Evolutionary conservation across 2,329 filamentous ascomycete species (phyloP).

Genomic region (Lasiodiplodia citricola): DNA sequence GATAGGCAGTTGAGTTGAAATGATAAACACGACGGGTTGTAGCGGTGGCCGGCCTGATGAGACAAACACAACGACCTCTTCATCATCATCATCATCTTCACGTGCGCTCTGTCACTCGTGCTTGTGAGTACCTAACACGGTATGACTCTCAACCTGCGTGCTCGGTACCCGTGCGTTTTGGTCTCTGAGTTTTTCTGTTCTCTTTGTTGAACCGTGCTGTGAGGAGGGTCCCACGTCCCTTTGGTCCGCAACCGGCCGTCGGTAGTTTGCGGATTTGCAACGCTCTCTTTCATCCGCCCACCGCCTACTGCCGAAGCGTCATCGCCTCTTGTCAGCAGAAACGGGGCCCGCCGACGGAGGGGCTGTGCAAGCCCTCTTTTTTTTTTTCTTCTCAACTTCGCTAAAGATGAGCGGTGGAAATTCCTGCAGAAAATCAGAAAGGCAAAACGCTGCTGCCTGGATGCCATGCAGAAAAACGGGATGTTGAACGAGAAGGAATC

Average conservation of each 20-base stretch:
- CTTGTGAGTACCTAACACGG: neutral
- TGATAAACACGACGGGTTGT: conserved; percentile 22
- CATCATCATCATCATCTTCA: neutral
- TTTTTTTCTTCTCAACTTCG: neutral
- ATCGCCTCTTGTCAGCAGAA: neutral
- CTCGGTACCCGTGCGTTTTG: neutral
- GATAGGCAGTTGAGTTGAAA: conserved; percentile 22
- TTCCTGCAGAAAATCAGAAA: neutral
- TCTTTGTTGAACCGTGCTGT: conserved; percentile 4
- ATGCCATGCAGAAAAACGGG: neutral
- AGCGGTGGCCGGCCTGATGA: conserved; percentile 12
- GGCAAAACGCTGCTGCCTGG: neutral
- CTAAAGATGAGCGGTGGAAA: neutral
- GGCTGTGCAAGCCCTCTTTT: neutral
- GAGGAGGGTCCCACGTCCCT: neutral
- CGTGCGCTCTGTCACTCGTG: neutral
- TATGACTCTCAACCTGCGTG: neutral
- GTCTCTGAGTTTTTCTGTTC: neutral
- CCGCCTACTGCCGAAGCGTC: neutral
- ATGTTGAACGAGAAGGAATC: neutral
- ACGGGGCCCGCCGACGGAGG: neutral
- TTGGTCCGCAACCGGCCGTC: neutral
- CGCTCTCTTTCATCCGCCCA: neutral
- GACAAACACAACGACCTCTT: conserved; percentile 13
- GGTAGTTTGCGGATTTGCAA: conserved; percentile 15